Percentiles rank a stretch among this genome's conserved stretches.
phyloP scores from a whole-genome alignment of 192 early-diverging fungal species.

The Umbelopsis sp. region DNA sequence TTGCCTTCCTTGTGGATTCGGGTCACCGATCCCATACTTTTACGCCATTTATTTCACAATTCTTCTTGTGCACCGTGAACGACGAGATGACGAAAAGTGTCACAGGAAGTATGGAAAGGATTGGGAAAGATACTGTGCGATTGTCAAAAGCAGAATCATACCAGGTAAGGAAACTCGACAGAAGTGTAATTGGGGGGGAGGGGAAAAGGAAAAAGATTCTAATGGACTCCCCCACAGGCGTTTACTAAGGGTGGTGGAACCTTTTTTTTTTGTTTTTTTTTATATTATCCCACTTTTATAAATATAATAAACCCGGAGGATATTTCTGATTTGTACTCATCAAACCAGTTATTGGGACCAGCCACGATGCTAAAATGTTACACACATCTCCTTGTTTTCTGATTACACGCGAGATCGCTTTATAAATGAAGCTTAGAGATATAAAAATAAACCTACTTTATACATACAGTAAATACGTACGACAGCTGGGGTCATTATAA shows the following conservation, averaged over 20 bases:
- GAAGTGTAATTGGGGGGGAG: neutral
- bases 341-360: neutral
- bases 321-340: neutral
- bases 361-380: neutral
- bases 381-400: neutral
- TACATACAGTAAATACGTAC: no score
- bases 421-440: no score
- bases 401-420: no score
- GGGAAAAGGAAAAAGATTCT: neutral
- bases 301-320: no score
- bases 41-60: constrained; percentile 91
- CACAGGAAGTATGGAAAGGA: constrained; percentile 89
- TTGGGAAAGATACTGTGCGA: constrained; percentile 86
- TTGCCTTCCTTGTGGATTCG: constrained; percentile 87
- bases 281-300: neutral
- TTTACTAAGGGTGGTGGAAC: neutral
- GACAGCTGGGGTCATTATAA: no score
- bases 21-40: constrained; percentile 88
- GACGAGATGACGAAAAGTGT: constrained; percentile 89
- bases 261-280: neutral
- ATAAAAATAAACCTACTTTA: no score
- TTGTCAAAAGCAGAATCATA: constrained; percentile 83
- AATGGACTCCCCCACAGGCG: neutral
- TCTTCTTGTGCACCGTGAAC: constrained; percentile 85
- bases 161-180: constrained; percentile 49